Evolutionary conservation across 73 alveolate species (phyloP), one percentile per base, ranked within the genome.

Genomic region (Paramecium pentaurelia): DNA sequence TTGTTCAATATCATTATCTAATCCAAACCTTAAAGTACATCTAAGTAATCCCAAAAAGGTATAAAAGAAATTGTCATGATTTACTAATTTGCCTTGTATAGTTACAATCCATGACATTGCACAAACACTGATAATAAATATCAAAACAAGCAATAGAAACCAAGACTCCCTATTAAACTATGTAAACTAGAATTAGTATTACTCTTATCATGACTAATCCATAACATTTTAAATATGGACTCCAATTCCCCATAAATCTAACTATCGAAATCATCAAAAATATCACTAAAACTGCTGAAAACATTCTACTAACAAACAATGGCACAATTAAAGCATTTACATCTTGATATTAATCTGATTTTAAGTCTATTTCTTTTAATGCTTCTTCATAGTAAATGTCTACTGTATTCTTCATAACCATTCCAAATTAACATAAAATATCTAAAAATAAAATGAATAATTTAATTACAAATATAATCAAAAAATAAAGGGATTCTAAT

Each of bases 211-310:
- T 80, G 7, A 80, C 91, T 22, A 80, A 25, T 45, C 91, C 91
- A 45, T 80, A 80, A 27, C 91, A 80, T 80, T 42, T 80, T 49
- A 80, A 28, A 44, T 80, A 80, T 20, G 71, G 64, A 80, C 91
- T 80, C 91, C 91, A 44, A 80, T 80, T 80, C 7, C 91, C 91
- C 32, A 80, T 27, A 44, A 80, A 80, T 47, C 91, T 80, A 4
- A 80, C 75, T n/a, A 80, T 42, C 0, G 91, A 80, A 32, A 80
- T 80, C 91, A 80, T 80, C 3, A 80, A 80, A 49, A 80, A 80
- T 40, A 44, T 3, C 11, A 47, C 38, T 20, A 49, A 36, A 22
- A 80, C 9, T 0, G 77, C 71, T 22, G 77, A 25, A 80, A 27
- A 80, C 7, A 80, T 10, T 80, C 58, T 80, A 6, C 27, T 8